Conservation (phyloP, 176 grass and related monocot genomes). For the Alopecurus myosuroides region DNA sequence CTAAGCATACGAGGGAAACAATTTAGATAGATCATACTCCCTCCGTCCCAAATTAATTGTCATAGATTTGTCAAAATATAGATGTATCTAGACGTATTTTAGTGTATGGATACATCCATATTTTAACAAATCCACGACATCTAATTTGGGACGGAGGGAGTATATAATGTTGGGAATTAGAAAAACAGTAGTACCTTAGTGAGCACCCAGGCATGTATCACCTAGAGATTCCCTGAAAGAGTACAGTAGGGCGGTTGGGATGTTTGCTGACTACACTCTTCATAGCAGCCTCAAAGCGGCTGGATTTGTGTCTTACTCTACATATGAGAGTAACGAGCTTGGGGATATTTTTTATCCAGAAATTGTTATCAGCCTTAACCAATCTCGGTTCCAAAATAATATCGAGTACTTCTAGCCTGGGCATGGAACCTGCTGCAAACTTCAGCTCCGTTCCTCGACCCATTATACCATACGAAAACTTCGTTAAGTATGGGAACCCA, state of each 20-base stretch:
- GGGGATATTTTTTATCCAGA: not conserved
- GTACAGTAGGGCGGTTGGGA: not conserved
- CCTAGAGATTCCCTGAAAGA: not conserved
- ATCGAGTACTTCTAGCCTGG: not conserved
- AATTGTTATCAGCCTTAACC: not conserved
- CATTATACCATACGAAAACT: no score
- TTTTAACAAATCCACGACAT: no score
- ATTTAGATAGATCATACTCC: no score
- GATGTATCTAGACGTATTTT: no score
- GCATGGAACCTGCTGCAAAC: not conserved
- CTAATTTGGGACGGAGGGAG: no score
- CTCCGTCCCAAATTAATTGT: no score
- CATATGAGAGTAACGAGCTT: not conserved
- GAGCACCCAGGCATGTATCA: no score
- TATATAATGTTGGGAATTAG: no score
- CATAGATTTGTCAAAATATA: no score
- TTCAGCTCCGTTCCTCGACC: no score
- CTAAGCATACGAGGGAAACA: no score
- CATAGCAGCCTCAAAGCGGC: not conserved
- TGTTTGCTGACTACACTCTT: not conserved
- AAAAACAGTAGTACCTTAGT: not conserved
- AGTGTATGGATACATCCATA: no score
- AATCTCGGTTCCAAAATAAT: not conserved
- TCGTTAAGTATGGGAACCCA: not conserved
- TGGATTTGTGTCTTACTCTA: not conserved